Base-by-base conservation (phyloP, 1,139 yeast species). In the Yamadazyma sp. region DNA sequence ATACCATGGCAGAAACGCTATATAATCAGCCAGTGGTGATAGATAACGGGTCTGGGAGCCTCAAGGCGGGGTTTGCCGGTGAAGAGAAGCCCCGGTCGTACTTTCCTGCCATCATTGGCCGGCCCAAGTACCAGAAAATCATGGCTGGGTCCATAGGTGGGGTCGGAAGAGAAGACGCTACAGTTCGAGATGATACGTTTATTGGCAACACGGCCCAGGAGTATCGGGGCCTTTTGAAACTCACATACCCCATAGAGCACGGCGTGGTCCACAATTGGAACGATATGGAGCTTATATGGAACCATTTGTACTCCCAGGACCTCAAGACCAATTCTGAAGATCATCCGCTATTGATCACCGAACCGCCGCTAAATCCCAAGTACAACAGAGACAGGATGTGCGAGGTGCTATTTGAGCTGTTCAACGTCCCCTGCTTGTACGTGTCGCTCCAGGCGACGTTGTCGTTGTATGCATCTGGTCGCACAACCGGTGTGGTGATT, bases 41-140 rank as follows among this genome's bases (percentile, higher is more conserved):
- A 25, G 97, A 90, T 60, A 88, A 87, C 66, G 97, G 97, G n/a
- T 83, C 96, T 4, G 95, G 96, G 2, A 75, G 77, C 35, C 70
- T 89, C 40, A 86, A 88, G 56, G 89, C 95, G 0, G 97, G 97
- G 1, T 86, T 90, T 62, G 95, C 97, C 1, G 97, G 97, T 13
- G 94, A 86, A 50, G 94, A 87, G 40, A 75, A 70, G 48, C 97
- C 97, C 3, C 75, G 78, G 50, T 60, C 78, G 29, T 73, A 65
- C 44, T 65, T 64, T 28, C 62, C 78, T 3, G 63, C 73, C 25
- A 64, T 86, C 15, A 73, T 88, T 2, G 97, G 97, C 2, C 64
- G 84, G 38, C 92, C 95, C 6, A 90, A 88, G 57, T 90, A 89
- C 57, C 76, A 81, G 30, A 81, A 86, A 53, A 77, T 86, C 35